These are phyloP conservation scores for Aspergillus sp. DNA, from an alignment of 2,329 filamentous ascomycete species.

Conservation along the genomic window DNA sequence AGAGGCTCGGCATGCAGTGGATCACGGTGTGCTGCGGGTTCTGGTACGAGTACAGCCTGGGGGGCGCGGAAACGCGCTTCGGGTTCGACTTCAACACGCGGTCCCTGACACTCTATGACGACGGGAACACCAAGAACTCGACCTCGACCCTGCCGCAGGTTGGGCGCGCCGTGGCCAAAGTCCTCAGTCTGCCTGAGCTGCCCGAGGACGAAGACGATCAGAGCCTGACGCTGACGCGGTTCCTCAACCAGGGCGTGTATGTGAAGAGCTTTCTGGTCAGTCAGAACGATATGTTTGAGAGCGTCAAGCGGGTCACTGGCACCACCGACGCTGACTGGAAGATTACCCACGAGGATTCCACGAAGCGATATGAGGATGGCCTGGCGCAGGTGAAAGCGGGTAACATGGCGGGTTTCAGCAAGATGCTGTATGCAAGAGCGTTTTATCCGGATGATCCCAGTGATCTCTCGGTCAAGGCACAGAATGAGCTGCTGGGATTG, in stretches of 20 bases:
- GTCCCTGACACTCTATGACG: conserved; percentile 50
- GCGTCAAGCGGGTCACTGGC: conserved; percentile 57
- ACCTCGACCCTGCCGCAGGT: conserved; percentile 60
- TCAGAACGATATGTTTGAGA: conserved; percentile 64
- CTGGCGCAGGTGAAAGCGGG: conserved; percentile 44
- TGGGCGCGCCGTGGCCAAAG: conserved; percentile 51
- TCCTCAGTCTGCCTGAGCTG: conserved; percentile 47
- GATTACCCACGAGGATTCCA: conserved; percentile 48
- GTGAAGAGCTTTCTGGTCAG: conserved; percentile 57
- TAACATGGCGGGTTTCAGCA: conserved; percentile 45
- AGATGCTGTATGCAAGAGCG: conserved; percentile 54
- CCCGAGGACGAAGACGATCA: conserved; percentile 39
- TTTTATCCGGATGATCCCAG: conserved; percentile 47
- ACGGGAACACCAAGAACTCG: conserved; percentile 56
- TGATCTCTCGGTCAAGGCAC: conserved; percentile 44
- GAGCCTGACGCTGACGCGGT: conserved; percentile 41
- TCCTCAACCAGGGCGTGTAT: conserved; percentile 50
- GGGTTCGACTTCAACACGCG: conserved; percentile 51
- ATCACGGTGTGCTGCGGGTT: conserved; percentile 47
- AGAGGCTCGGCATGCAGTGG: conserved; percentile 43
- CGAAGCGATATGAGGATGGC: conserved; percentile 51
- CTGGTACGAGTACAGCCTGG: conserved; percentile 55
- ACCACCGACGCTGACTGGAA: conserved; percentile 61
- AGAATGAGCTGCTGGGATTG: conserved; percentile 57
- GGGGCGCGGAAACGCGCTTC: conserved; percentile 32